Percentiles rank a stretch among this genome's conserved stretches.
Evolutionary conservation across 257 asterid genomes (phyloP).

Genomic region (Galeopsis tetrahit): DNA sequence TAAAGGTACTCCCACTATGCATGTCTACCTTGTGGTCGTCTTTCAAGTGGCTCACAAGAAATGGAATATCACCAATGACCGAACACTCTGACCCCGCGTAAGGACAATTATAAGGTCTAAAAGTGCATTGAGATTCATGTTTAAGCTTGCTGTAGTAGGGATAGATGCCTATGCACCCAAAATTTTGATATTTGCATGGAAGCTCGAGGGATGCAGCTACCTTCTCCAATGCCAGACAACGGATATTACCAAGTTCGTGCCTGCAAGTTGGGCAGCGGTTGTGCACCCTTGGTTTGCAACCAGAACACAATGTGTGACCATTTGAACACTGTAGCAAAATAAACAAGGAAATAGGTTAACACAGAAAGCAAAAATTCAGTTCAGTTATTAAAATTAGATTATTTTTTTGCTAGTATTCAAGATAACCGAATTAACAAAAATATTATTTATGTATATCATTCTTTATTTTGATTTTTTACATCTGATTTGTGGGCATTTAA

Average conservation of each 20-base stretch:
- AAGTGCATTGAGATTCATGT: constrained; percentile 49
- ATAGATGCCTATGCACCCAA: constrained; percentile 48
- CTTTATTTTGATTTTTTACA: too few relatives aligned
- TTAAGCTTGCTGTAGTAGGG: constrained; percentile 56
- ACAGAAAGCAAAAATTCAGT: not conserved
- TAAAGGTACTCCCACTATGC: constrained; percentile 52
- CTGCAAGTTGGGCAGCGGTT: constrained; percentile 55
- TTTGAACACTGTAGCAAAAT: constrained; percentile 43
- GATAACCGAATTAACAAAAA: too few relatives aligned
- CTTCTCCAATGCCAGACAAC: constrained; percentile 53
- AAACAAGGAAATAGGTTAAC: constrained; percentile 5
- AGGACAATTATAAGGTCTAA: constrained; percentile 53
- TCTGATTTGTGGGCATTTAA: too few relatives aligned
- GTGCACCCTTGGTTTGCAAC: constrained; percentile 54
- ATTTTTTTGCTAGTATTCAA: too few relatives aligned
- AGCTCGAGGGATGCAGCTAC: constrained; percentile 56
- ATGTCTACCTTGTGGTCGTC: constrained; percentile 55
- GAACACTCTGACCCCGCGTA: constrained; percentile 56
- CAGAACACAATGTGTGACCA: constrained; percentile 54
- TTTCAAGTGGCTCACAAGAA: constrained; percentile 50
- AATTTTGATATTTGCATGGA: constrained; percentile 48
- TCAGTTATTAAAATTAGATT: too few relatives aligned
- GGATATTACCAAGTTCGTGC: constrained; percentile 53
- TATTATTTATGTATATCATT: too few relatives aligned
- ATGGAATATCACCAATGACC: constrained; percentile 49